Evolutionary conservation across 768 basidiomycete genomes (phyloP).

Genomic region (Tremella fuciformis): DNA sequence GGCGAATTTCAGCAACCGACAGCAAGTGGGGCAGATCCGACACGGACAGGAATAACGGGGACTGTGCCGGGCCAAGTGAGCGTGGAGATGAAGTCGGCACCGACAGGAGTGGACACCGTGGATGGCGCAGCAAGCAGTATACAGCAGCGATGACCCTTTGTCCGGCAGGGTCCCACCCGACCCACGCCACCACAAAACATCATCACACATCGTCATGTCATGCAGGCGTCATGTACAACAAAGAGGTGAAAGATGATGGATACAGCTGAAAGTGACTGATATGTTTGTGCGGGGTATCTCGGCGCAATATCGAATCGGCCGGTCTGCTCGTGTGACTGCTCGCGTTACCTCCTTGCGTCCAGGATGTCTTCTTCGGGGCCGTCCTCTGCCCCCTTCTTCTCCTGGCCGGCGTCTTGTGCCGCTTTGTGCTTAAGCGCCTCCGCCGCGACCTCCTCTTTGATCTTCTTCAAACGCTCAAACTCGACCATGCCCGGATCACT

Average conservation of each 20-base stretch:
- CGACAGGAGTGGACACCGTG: conserved; percentile 22
- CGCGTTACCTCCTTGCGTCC: too few species aligned
- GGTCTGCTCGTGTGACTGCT: too few species aligned
- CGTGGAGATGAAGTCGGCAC: conserved; percentile 11
- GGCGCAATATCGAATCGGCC: background rate
- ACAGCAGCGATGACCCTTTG: background rate
- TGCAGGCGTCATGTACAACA: too few species aligned
- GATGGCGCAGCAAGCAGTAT: conserved; percentile 4
- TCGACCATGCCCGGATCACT: conserved; percentile 33
- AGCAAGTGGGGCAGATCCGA: background rate
- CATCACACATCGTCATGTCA: too few species aligned
- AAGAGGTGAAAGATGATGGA: background rate
- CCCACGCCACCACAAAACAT: too few species aligned
- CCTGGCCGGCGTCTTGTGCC: background rate
- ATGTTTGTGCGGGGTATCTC: background rate
- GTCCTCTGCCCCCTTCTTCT: background rate
- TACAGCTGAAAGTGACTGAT: background rate
- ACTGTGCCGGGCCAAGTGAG: background rate
- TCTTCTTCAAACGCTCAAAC: conserved; percentile 32
- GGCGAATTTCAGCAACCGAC: conserved; percentile 8
- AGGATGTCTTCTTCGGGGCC: background rate
- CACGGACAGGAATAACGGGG: background rate
- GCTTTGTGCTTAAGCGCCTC: background rate
- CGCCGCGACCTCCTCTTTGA: conserved; percentile 28
- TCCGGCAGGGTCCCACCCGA: too few species aligned